Conservation (phyloP, 768 basidiomycete species). For the Plicaturopsis crispa region DNA sequence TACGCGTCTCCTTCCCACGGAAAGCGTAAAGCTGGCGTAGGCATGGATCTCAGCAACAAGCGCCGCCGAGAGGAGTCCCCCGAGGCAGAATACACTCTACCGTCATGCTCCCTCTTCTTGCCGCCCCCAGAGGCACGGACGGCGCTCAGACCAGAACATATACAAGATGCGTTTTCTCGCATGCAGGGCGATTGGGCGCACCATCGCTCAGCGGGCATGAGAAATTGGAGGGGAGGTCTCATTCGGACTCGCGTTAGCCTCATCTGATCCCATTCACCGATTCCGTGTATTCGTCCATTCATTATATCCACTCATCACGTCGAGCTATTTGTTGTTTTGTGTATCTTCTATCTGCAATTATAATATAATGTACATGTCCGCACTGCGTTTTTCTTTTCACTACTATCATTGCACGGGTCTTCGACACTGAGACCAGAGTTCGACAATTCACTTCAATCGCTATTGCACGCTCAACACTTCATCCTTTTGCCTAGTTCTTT, state of each 20-base stretch:
- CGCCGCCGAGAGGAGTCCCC: no score
- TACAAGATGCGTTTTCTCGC: constrained; percentile 83
- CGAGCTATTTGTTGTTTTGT: constrained; percentile 4
- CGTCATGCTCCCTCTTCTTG: constrained; percentile 69
- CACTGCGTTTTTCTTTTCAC: constrained; percentile 13
- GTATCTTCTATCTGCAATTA: constrained; percentile 8
- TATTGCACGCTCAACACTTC: no score
- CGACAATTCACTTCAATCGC: no score
- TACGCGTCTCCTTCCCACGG: constrained; percentile 59
- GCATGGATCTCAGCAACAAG: no score
- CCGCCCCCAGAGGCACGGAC: constrained; percentile 77
- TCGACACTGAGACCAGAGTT: no score
- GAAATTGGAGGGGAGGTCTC: constrained; percentile 84
- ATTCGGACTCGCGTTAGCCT: constrained; percentile 73
- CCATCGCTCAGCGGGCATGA: constrained; percentile 76
- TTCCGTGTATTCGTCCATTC: constrained; percentile 2
- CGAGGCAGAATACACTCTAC: no score
- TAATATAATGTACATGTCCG: constrained; percentile 11
- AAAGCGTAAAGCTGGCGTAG: constrained; percentile 53
- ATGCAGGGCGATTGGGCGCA: constrained; percentile 88
- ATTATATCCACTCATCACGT: no score
- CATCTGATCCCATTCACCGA: constrained; percentile 43
- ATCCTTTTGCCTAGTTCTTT: no score
- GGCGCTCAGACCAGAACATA: constrained; percentile 75
- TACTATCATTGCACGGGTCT: no score